A percentile compares a stretch with the other conserved stretches of the same genome.
phyloP scores from a whole-genome alignment of 306 rosid genomes.

The Dicorynia guianensis region DNA sequence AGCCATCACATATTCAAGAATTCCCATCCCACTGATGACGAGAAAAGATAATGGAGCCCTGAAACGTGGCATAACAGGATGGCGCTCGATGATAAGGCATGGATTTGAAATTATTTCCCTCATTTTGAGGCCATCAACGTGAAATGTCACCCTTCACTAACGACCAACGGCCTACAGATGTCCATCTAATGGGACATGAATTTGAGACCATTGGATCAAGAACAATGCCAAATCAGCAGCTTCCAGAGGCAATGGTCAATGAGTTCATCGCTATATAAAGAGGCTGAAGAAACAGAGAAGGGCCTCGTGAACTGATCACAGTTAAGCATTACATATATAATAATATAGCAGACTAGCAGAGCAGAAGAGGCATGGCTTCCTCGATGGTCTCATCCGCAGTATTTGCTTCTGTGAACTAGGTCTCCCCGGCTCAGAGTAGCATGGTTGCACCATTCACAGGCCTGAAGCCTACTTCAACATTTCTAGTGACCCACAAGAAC shows the following conservation, averaged over 20 bases:
- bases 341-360: not conserved
- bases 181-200: not conserved
- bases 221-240: constrained; percentile 18
- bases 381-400: constrained; percentile 51
- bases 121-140: constrained; percentile 39
- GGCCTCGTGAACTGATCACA: constrained; percentile 26
- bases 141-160: not conserved
- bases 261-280: constrained; percentile 19
- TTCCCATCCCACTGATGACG: constrained; percentile 3
- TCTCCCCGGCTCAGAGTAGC: constrained; percentile 45
- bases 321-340: not conserved
- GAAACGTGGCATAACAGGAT: not conserved
- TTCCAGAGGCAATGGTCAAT: not conserved
- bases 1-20: constrained; percentile 5
- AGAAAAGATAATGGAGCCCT: constrained; percentile 25
- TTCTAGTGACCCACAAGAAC: constrained; percentile 48
- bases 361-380: constrained; percentile 51
- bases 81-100: constrained; percentile 32
- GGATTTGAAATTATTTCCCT: not conserved
- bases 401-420: constrained; percentile 43
- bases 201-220: not conserved
- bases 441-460: constrained; percentile 64
- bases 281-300: not conserved
- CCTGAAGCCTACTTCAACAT: constrained; percentile 52
- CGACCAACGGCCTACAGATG: constrained; percentile 1